Percentiles rank a stretch among this genome's conserved stretches.
These are phyloP conservation scores for Xylariales sp. DNA, from an alignment of 2,329 filamentous ascomycete genomes.

Conservation along the genomic window DNA sequence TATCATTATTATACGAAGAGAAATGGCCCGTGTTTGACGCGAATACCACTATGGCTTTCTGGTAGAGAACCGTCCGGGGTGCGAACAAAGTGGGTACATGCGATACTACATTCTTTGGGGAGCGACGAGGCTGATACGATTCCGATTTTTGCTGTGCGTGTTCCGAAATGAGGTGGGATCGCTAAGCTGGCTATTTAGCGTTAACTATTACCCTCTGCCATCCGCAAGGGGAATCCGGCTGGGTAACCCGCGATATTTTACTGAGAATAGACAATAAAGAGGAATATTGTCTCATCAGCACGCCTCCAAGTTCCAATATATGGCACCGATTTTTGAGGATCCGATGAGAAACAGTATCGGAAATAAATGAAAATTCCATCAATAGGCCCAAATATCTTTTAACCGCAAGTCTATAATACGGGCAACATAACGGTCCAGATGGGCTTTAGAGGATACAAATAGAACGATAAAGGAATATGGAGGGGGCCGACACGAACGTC, in stretches of 20 bases:
- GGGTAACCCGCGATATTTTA: neutral
- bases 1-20: neutral
- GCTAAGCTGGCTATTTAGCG: slow-evolving; percentile 4
- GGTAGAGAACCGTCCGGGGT: neutral
- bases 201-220: neutral
- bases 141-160: slow-evolving; percentile 8
- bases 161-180: neutral
- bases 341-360: neutral
- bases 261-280: neutral
- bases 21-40: neutral
- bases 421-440: slow-evolving; percentile 19
- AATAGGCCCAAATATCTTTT: slow-evolving; percentile 10
- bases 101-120: slow-evolving; percentile 7
- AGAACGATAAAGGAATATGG: slow-evolving; percentile 6
- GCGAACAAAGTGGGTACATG: slow-evolving; percentile 1
- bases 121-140: slow-evolving; percentile 14
- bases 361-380: neutral
- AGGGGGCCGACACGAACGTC: slow-evolving; percentile 1
- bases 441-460: slow-evolving; percentile 4
- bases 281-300: neutral
- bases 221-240: slow-evolving; percentile 1
- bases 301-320: slow-evolving; percentile 4
- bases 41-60: slow-evolving; percentile 4
- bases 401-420: slow-evolving; percentile 13
- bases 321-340: neutral